Evolutionary conservation across 345 rosid species (phyloP), one percentile per base, ranked within the genome.

Genomic region (Salix koriyanagi): DNA sequence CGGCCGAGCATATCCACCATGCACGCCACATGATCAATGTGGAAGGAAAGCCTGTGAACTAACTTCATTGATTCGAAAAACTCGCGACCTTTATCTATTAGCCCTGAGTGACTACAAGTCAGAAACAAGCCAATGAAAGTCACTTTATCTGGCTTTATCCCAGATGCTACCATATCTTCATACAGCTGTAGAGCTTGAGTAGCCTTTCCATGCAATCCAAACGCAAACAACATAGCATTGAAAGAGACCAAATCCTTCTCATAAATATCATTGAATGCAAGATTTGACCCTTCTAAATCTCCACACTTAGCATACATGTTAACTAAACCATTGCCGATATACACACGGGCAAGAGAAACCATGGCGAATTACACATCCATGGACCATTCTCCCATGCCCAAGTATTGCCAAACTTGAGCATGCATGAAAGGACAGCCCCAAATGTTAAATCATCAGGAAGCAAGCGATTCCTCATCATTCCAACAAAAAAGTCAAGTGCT

Each of bases 231-330:
- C 95, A 91, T 87, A 3, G 92, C 80, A 80, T 91, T 93, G 86
- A 92, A 89, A 79, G 94, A 89, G 62, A 90, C 93, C 76, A 88
- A 62, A 82, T 91, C 94, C 83, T 89, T 93, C 70, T 76, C 76
- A 46, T 39, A 30, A 71, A 89, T 88, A 69, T 91, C 89, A 42
- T 72, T 34, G 80, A 93, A 91, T 39, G 91, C 91, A 1, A 4
- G 69, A 34, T 77, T 65, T 16, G 98, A 90, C 2, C 84, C 86
- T 18, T 77, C 81, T 23, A 90, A 80, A 72, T 90, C 83, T 70
- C 97, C 98, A 44, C 91, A 93, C 42, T 90, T 91, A 0, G 92
- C 97, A 80, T 93, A 93, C 89, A 93, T 87, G 77, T 91, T 89
- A 71, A 91, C 84, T 82, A 93, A 79, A 44, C 92, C 79, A 75